Percentiles rank a stretch among this genome's conserved stretches.
Evolutionary conservation across 2,329 filamentous ascomycete genomes (phyloP).

Genomic region (Coniella lustricola): DNA sequence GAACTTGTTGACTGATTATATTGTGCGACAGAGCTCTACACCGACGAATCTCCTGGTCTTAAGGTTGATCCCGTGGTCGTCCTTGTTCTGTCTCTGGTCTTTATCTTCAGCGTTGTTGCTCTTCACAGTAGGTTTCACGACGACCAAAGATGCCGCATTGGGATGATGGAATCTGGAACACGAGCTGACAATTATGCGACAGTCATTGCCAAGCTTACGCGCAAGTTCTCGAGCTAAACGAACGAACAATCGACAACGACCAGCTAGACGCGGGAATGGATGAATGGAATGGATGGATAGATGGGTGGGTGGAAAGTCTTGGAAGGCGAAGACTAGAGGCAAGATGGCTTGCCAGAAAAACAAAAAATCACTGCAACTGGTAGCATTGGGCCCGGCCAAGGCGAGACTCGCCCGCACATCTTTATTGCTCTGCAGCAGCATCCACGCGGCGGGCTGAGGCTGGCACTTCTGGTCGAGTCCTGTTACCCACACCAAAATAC

Average conservation of each 20-base stretch:
- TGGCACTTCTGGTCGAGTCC: background rate
- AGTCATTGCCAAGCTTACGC: conserved; percentile 95
- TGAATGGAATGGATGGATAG: background rate
- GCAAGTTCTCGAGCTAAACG: conserved; percentile 66
- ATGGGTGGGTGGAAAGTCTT: background rate
- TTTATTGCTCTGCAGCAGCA: conserved; percentile 12
- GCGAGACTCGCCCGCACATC: background rate
- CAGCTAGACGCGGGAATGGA: background rate
- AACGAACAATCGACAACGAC: background rate
- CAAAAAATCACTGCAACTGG: background rate
- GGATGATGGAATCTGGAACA: background rate
- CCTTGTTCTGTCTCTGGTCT: conserved; percentile 89
- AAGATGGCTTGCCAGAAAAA: background rate
- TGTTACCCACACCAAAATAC: background rate
- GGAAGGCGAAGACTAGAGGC: background rate
- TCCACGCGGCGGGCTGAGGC: background rate
- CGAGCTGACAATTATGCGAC: conserved; percentile 18
- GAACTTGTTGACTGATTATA: background rate
- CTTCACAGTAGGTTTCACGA: conserved; percentile 71
- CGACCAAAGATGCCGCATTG: background rate
- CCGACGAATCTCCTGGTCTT: conserved; percentile 92
- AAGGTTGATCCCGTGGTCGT: conserved; percentile 98
- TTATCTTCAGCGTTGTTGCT: conserved; percentile 97
- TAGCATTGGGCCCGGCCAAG: conserved; percentile 1
- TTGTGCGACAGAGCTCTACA: conserved; percentile 70